Base-by-base conservation (phyloP, 2,329 filamentous ascomycete genomes). In the Aurifilum marmelostoma region DNA sequence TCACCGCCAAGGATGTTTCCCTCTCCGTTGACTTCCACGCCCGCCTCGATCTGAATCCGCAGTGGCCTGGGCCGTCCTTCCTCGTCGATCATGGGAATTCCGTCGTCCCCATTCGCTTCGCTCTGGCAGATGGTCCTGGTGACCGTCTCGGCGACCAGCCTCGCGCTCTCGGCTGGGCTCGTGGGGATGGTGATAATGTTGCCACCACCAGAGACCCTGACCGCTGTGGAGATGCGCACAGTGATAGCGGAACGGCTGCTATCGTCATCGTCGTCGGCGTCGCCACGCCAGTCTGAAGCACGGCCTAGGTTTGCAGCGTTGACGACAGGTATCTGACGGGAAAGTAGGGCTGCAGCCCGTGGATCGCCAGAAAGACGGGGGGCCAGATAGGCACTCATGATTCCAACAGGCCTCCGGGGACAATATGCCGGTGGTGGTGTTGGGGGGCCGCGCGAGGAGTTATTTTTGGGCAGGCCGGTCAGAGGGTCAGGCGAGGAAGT, bases 111-210 rank as follows among this genome's bases (percentile, higher is more conserved):
- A n/a, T 77, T 79, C 4, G 77, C 76, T 73, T 80, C 80, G 70
- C 80, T 80, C 37, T 82, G 77, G 47, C 81, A 77, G 2, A 88
- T 75, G 2, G 83, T 80, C 16, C 79, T 73, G 16, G 85, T 78
- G 2, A 88, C 76, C 4, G 83, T 78, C 9, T 78, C 75, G 12
- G 83, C 80, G 69, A 87, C 78, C 68, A 78, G 73, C 73, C 79
- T 74, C 74, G 83, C 82, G 61, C 80, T 78, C 5, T 77, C 75
- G 6, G 79, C 75, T 1, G 82, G 79, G 27, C 18, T 27, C 27
- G 79, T 74, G 0, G 77, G 73, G 27, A 86, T 74, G 27, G 82
- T 81, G 60, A 87, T 76, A 63, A 85, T 74, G 75, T 88, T 89
- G 75, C 82, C 79, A 75, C 80, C 79, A 70, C 81, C 82, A 50